Evolutionary conservation across 345 rosid genomes (phyloP).

Genomic region (Corchorus capsularis): DNA sequence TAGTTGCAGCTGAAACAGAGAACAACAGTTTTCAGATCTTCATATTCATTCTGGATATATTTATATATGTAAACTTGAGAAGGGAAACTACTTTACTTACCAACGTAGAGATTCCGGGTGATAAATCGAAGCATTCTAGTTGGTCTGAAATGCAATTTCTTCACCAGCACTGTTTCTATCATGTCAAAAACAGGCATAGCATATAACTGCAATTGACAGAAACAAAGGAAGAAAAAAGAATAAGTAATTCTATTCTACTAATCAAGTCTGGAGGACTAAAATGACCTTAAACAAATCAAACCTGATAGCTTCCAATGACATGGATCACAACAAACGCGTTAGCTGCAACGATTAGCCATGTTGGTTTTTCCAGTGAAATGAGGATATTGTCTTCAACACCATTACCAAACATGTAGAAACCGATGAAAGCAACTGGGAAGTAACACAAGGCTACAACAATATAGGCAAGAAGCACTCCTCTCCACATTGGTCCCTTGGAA

Average conservation of each 20-base stretch:
- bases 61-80: not conserved
- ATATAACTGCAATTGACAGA: slow-evolving; percentile 38
- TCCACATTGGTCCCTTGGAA: slow-evolving; percentile 90
- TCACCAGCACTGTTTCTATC: slow-evolving; percentile 42
- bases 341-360: slow-evolving; percentile 66
- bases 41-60: not conserved
- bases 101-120: slow-evolving; percentile 35
- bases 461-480: slow-evolving; percentile 72
- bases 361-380: slow-evolving; percentile 62
- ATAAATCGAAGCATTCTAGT: slow-evolving; percentile 30
- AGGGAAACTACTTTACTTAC: slow-evolving; percentile 24
- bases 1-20: slow-evolving; percentile 53
- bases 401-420: slow-evolving; percentile 68
- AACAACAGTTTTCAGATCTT: not conserved
- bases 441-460: slow-evolving; percentile 74
- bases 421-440: slow-evolving; percentile 77
- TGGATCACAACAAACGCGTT: slow-evolving; percentile 76
- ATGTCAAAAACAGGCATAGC: slow-evolving; percentile 56
- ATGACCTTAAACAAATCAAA: not conserved
- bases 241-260: not conserved
- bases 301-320: slow-evolving; percentile 88
- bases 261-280: not conserved
- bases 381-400: slow-evolving; percentile 64
- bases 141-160: slow-evolving; percentile 37
- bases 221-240: not conserved